These are phyloP conservation scores for Russula dissimulans DNA, from an alignment of 768 basidiomycete species.

Conservation along the genomic window DNA sequence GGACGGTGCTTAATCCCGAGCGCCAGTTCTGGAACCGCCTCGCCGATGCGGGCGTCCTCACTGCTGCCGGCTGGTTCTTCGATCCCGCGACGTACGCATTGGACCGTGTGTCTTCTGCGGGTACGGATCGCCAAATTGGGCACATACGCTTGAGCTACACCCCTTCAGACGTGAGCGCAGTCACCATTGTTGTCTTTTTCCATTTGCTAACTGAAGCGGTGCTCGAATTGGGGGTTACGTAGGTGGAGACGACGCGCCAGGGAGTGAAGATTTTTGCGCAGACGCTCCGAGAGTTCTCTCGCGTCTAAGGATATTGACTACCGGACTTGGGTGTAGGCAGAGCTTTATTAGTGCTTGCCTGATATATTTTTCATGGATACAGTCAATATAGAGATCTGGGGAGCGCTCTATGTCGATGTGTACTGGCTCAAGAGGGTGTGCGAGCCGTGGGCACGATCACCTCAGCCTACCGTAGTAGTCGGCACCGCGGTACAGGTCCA, in stretches of 20 bases:
- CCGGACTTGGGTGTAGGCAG: not conserved
- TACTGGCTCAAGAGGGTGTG: too few relatives aligned
- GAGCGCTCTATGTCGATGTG: too few relatives aligned
- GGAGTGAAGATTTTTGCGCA: conserved; percentile 13
- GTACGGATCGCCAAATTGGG: conserved; percentile 26
- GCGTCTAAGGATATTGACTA: not conserved
- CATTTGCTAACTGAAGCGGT: not conserved
- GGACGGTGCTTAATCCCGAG: conserved; percentile 37
- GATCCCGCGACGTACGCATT: conserved; percentile 21
- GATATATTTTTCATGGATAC: too few relatives aligned
- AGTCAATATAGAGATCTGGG: too few relatives aligned
- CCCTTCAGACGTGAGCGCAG: conserved; percentile 36
- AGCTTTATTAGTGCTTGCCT: too few relatives aligned
- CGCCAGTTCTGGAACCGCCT: conserved; percentile 51
- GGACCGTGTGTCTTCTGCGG: not conserved
- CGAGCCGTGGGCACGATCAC: too few relatives aligned
- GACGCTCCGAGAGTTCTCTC: conserved; percentile 11
- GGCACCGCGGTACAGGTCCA: too few relatives aligned
- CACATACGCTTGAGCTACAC: conserved; percentile 55
- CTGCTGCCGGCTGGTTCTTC: conserved; percentile 54
- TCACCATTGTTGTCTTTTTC: not conserved
- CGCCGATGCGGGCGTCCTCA: conserved; percentile 51
- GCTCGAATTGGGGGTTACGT: not conserved
- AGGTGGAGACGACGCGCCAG: conserved; percentile 16
- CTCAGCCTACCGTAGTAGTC: too few relatives aligned